Evolutionary conservation across 2,329 filamentous ascomycete species (phyloP).

Genomic region (Didymella lethalis): DNA sequence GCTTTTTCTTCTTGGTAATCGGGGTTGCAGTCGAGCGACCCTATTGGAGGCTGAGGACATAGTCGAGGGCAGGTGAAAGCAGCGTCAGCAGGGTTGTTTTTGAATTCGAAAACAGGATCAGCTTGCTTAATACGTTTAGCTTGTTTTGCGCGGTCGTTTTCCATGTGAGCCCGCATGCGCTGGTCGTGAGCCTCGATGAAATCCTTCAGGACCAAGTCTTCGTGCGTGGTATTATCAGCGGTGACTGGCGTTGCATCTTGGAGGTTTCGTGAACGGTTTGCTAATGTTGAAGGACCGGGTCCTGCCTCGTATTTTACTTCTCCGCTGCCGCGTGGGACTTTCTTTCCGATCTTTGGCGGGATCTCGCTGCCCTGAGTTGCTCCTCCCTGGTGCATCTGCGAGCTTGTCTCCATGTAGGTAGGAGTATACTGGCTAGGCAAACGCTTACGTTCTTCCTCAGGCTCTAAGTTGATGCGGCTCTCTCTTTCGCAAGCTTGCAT

Average conservation of each 20-base stretch:
- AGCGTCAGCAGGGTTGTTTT: background rate
- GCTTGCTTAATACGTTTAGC: background rate
- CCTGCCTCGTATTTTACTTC: background rate
- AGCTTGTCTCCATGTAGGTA: background rate
- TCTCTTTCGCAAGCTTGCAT: background rate
- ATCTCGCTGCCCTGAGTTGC: background rate
- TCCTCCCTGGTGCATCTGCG: background rate
- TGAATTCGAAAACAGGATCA: background rate
- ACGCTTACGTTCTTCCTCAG: background rate
- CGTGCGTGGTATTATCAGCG: background rate
- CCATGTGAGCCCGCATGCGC: background rate
- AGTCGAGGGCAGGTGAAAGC: background rate
- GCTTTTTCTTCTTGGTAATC: too few species aligned
- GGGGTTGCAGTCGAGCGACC: too few species aligned
- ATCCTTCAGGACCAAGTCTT: background rate
- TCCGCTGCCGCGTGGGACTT: background rate
- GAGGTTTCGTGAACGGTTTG: background rate
- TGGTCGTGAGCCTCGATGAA: background rate
- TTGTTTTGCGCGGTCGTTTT: background rate
- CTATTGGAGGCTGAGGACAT: background rate
- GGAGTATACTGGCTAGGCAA: background rate
- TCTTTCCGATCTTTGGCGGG: too few species aligned
- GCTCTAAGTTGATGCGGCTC: background rate
- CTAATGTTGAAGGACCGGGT: background rate
- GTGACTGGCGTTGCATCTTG: background rate